Conservation (phyloP, 208 protist species). For the Endotrypanum monterogeii region DNA sequence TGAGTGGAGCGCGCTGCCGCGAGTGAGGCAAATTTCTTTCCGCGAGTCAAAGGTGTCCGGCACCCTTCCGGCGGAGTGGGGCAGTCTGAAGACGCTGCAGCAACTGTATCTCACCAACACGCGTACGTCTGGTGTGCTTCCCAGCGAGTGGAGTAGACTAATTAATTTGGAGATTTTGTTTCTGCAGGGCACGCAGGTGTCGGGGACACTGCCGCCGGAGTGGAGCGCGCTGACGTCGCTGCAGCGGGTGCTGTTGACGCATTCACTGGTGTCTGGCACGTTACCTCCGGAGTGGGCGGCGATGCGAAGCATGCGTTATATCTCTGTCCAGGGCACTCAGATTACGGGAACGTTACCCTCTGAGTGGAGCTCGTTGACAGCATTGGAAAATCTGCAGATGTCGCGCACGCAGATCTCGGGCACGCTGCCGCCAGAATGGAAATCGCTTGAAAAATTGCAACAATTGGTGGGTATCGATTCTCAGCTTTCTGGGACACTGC, state of each 20-base stretch:
- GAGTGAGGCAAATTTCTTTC: background rate
- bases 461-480: background rate
- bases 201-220: constrained; percentile 8
- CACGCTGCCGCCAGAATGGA: background rate
- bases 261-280: background rate
- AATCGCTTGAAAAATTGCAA: background rate
- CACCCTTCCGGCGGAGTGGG: constrained; percentile 5
- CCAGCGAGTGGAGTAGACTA: background rate
- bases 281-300: constrained; percentile 9
- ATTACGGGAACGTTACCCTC: constrained; percentile 3
- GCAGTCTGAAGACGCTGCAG: background rate
- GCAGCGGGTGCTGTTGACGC: background rate
- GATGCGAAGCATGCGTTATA: background rate
- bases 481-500: constrained; percentile 6
- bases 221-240: constrained; percentile 9
- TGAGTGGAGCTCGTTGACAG: background rate
- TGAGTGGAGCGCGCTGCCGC: background rate
- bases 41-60: background rate
- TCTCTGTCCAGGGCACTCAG: background rate
- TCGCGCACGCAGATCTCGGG: background rate
- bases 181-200: background rate
- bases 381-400: background rate
- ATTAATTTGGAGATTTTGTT: background rate
- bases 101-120: background rate
- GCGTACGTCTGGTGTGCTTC: background rate